These are phyloP conservation scores for Sporisorium sorghi DNA, from an alignment of 1,284 basidiomycete species.

Conservation along the genomic window DNA sequence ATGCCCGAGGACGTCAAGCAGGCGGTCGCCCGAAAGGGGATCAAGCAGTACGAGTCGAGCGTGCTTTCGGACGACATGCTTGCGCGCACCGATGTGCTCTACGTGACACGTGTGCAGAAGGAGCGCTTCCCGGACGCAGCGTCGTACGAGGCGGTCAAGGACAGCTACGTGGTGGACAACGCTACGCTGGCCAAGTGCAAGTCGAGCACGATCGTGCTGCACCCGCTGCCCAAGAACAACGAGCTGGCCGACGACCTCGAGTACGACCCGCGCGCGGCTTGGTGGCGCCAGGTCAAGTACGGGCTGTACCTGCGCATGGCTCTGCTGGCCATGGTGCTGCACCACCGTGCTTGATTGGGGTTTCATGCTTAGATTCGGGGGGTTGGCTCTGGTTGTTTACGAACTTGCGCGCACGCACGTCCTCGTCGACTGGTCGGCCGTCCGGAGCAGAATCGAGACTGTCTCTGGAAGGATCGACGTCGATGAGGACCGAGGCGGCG, in stretches of 20 bases:
- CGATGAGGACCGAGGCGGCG: too few relatives aligned
- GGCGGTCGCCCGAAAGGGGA: conserved; percentile 72
- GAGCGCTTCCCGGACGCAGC: conserved; percentile 86
- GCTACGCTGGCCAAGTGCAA: conserved; percentile 90
- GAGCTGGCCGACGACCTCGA: conserved; percentile 99
- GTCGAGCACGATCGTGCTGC: conserved; percentile 97
- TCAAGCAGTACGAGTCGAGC: conserved; percentile 83
- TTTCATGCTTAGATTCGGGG: too few relatives aligned
- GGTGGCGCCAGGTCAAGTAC: conserved; percentile 99
- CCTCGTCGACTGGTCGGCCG: not conserved
- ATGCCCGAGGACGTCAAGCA: conserved; percentile 91
- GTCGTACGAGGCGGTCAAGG: conserved; percentile 92
- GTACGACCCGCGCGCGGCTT: conserved; percentile 93
- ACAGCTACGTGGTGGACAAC: conserved; percentile 93
- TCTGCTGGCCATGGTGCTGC: conserved; percentile 64
- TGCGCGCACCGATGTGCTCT: conserved; percentile 93
- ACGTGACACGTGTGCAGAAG: conserved; percentile 95
- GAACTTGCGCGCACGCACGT: not conserved
- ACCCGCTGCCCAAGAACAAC: conserved; percentile 92
- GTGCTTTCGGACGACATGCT: conserved; percentile 86
- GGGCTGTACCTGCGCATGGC: conserved; percentile 79
- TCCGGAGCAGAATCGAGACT: conserved; percentile 16
- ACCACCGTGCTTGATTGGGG: conserved; percentile 24
- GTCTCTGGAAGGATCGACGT: conserved; percentile 2
- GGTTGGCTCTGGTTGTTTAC: too few relatives aligned